Evolutionary conservation across 257 asterid genomes (phyloP).

Genomic region (Penstemon barbatus): DNA sequence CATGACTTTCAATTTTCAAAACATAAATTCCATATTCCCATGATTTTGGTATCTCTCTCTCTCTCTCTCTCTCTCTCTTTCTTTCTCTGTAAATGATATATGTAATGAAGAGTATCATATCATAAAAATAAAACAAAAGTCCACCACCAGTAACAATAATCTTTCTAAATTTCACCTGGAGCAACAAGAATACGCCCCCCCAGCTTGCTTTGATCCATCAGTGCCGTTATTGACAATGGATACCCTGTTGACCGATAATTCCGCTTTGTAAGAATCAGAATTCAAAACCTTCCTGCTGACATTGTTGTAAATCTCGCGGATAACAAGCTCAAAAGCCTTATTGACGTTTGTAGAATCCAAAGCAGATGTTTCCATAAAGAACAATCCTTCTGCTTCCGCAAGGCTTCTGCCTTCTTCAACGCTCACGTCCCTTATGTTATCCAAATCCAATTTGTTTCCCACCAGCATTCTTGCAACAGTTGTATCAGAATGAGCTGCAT

Average conservation of each 20-base stretch:
- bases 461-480: constrained; percentile 21
- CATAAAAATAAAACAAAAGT: not conserved
- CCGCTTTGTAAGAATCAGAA: constrained; percentile 24
- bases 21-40: not conserved
- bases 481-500: constrained; percentile 23
- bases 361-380: constrained; percentile 25
- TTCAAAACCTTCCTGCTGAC: constrained; percentile 22
- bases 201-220: constrained; percentile 34
- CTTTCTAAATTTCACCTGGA: constrained; percentile 30
- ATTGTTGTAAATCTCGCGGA: constrained; percentile 21
- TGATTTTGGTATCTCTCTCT: too few species aligned
- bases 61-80: too few species aligned
- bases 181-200: constrained; percentile 39
- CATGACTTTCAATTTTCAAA: not conserved
- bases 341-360: constrained; percentile 20
- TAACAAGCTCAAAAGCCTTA: constrained; percentile 17
- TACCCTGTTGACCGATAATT: constrained; percentile 42
- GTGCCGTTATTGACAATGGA: constrained; percentile 37
- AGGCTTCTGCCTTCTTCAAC: constrained; percentile 24
- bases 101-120: not conserved
- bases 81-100: not conserved
- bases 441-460: constrained; percentile 20
- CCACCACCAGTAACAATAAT: not conserved
- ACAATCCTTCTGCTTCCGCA: constrained; percentile 18
- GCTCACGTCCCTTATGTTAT: constrained; percentile 20